A percentile compares a stretch with the other conserved stretches of the same genome.
Conservation (phyloP, 495 filamentous ascomycete genomes). For the Lasiosphaeria miniovina region DNA sequence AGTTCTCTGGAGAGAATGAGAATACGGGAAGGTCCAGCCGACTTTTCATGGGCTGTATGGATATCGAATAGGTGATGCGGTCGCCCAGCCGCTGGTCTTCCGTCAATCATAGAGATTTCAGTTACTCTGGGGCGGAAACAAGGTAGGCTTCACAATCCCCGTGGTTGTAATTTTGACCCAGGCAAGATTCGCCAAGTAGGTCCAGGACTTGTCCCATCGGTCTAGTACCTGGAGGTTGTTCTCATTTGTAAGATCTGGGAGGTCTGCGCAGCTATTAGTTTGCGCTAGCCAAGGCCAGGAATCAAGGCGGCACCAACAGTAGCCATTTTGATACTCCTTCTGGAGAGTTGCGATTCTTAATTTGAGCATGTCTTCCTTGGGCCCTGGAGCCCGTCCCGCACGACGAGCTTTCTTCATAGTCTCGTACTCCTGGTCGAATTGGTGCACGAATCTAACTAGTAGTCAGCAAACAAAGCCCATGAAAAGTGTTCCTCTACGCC, state of each 20-base stretch:
- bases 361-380: slow-evolving; percentile 70
- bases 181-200: slow-evolving; percentile 49
- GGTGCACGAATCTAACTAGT: slow-evolving; percentile 64
- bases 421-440: slow-evolving; percentile 72
- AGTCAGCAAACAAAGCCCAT: background rate
- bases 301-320: slow-evolving; percentile 48
- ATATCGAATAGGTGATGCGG: slow-evolving; percentile 13
- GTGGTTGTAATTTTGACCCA: slow-evolving; percentile 59
- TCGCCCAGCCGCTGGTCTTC: slow-evolving; percentile 3
- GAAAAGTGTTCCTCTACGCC: no score
- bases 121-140: slow-evolving; percentile 58
- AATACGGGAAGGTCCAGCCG: slow-evolving; percentile 1
- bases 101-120: slow-evolving; percentile 10
- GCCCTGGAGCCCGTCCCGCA: slow-evolving; percentile 74
- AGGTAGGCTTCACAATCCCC: slow-evolving; percentile 55
- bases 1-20: background rate
- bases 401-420: slow-evolving; percentile 71
- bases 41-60: slow-evolving; percentile 5
- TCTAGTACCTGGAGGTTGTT: slow-evolving; percentile 44
- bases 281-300: background rate
- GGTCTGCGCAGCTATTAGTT: slow-evolving; percentile 36
- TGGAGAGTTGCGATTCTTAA: slow-evolving; percentile 67
- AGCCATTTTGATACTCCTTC: slow-evolving; percentile 80
- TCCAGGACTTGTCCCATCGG: slow-evolving; percentile 53
- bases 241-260: slow-evolving; percentile 48